These are phyloP conservation scores for Lotmaria passim DNA, from an alignment of 208 protist genomes.

Conservation along the genomic window DNA sequence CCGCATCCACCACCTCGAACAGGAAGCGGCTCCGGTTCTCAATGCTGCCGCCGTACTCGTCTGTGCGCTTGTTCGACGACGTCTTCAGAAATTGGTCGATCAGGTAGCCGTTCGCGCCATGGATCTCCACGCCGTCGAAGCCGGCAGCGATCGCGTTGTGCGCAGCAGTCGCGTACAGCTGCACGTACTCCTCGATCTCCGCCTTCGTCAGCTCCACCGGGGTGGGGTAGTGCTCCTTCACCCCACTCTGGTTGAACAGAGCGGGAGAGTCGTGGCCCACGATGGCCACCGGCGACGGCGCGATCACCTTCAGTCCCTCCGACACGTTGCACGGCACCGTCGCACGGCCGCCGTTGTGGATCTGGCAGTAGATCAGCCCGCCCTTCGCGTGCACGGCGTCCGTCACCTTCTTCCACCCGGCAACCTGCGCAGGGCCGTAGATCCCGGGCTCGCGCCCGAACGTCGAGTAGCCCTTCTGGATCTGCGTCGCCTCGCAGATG, in stretches of 20 bases:
- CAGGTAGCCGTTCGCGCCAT: conserved; percentile 92
- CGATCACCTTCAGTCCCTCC: conserved; percentile 32
- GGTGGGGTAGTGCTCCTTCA: conserved; percentile 37
- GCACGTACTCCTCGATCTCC: conserved; percentile 67
- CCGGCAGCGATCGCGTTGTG: conserved; percentile 75
- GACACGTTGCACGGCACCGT: conserved; percentile 44
- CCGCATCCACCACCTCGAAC: conserved; percentile 75
- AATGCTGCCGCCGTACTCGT: conserved; percentile 88
- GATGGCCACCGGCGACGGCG: conserved; percentile 38
- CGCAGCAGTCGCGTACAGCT: conserved; percentile 68
- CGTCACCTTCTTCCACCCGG: conserved; percentile 71
- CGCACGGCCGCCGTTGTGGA: conserved; percentile 65
- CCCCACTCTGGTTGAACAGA: conserved; percentile 19
- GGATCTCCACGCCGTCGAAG: conserved; percentile 93
- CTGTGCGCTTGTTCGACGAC: conserved; percentile 79
- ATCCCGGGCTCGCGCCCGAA: conserved; percentile 60
- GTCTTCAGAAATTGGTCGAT: conserved; percentile 84
- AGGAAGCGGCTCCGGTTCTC: conserved; percentile 78
- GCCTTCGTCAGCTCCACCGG: conserved; percentile 51
- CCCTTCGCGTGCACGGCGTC: conserved; percentile 78
- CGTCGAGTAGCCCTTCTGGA: conserved; percentile 52
- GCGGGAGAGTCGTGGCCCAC: conserved; percentile 27
- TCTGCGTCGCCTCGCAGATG: conserved; percentile 69
- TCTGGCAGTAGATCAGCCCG: conserved; percentile 67
- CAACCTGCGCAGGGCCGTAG: conserved; percentile 60